Conservation (phyloP, 2,329 filamentous ascomycete species). For the Salinomyces thailandicus region DNA sequence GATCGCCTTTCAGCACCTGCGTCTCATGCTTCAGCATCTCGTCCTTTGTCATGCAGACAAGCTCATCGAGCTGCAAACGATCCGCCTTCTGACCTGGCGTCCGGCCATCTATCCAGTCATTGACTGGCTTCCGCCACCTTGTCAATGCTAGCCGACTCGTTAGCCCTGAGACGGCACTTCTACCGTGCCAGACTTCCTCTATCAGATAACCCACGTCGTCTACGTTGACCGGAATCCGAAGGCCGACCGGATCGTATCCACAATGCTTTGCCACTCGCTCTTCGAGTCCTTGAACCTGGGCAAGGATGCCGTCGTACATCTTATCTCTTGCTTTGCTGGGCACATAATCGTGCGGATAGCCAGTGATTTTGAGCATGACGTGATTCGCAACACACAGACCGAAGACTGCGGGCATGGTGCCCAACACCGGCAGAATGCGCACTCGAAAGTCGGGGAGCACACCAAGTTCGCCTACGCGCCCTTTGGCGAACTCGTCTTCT, state of each 20-base stretch:
- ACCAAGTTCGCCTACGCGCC: slow-evolving; percentile 73
- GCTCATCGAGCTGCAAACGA: slow-evolving; percentile 54
- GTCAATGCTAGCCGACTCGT: slow-evolving; percentile 68
- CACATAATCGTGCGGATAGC: slow-evolving; percentile 78
- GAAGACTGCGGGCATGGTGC: slow-evolving; percentile 96
- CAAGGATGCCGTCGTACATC: slow-evolving; percentile 78
- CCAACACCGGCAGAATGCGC: slow-evolving; percentile 85
- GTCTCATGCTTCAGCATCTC: slow-evolving; percentile 73
- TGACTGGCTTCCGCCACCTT: slow-evolving; percentile 61
- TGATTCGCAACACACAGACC: slow-evolving; percentile 88
- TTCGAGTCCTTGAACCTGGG: slow-evolving; percentile 64
- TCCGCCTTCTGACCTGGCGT: slow-evolving; percentile 68
- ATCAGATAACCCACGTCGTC: slow-evolving; percentile 79
- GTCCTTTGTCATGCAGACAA: slow-evolving; percentile 90
- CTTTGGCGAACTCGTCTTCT: slow-evolving; percentile 80
- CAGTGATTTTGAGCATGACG: slow-evolving; percentile 68
- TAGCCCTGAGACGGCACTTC: slow-evolving; percentile 73
- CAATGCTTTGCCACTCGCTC: slow-evolving; percentile 58
- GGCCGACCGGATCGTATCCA: slow-evolving; percentile 50
- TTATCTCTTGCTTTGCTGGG: slow-evolving; percentile 76
- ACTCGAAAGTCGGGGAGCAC: slow-evolving; percentile 88
- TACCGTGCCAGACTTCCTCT: slow-evolving; percentile 78
- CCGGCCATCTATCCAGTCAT: slow-evolving; percentile 53
- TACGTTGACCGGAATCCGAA: slow-evolving; percentile 67
- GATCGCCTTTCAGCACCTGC: slow-evolving; percentile 61